Evolutionary conservation across 2,329 filamentous ascomycete genomes (phyloP).

Genomic region (Aschersonia sp.): DNA sequence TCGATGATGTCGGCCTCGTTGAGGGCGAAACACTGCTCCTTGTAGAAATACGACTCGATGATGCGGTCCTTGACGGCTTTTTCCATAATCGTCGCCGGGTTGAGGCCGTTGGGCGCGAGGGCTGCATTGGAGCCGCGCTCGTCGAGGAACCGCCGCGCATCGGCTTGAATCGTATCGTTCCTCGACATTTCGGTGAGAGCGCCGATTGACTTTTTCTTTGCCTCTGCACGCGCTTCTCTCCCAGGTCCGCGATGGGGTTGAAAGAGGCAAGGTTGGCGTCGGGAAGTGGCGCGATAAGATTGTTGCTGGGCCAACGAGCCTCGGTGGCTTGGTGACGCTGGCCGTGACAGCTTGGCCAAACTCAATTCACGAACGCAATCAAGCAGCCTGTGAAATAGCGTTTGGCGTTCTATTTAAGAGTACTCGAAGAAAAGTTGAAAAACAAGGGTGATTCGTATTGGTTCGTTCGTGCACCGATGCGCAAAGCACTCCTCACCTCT

Average conservation of each 20-base stretch:
- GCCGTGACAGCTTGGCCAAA: too few species aligned
- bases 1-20: slow-evolving; percentile 77
- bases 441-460: not conserved
- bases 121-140: slow-evolving; percentile 69
- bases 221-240: not conserved
- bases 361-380: too few species aligned
- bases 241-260: not conserved
- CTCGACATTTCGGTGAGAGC: slow-evolving; percentile 14
- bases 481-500: slow-evolving; percentile 46
- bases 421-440: not conserved
- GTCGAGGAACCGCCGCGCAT: slow-evolving; percentile 72
- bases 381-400: too few species aligned
- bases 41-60: slow-evolving; percentile 92
- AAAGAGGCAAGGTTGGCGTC: not conserved
- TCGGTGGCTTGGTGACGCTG: not conserved
- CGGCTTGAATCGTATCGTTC: slow-evolving; percentile 52
- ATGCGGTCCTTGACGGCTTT: slow-evolving; percentile 93
- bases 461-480: slow-evolving; percentile 10
- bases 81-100: slow-evolving; percentile 91
- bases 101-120: slow-evolving; percentile 73
- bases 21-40: slow-evolving; percentile 93
- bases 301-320: slow-evolving; percentile 26
- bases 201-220: not conserved
- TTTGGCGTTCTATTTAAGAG: too few species aligned
- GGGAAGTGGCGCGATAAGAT: slow-evolving; percentile 20